Conservation (phyloP, 2,329 filamentous ascomycete species). For the Dissoconium aciculare region DNA sequence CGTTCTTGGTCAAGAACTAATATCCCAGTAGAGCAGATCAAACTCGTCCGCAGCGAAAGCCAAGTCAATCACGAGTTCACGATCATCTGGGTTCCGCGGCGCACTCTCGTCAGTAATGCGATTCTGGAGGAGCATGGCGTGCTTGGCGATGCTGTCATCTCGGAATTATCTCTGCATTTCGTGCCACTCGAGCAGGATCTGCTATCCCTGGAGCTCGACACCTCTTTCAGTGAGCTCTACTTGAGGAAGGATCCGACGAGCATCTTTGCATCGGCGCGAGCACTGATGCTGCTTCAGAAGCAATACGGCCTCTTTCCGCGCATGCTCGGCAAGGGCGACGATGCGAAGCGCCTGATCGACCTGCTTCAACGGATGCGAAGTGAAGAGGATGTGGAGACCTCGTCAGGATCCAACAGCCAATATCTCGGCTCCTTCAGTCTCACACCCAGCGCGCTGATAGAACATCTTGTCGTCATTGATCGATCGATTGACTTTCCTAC, state of each 20-base stretch:
- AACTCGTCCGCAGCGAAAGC: slow-evolving; percentile 72
- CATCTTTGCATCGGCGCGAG: slow-evolving; percentile 76
- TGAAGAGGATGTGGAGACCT: slow-evolving; percentile 52
- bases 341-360: slow-evolving; percentile 77
- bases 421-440: slow-evolving; percentile 46
- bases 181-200: slow-evolving; percentile 85
- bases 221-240: slow-evolving; percentile 76
- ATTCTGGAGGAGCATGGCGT: slow-evolving; percentile 87
- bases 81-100: slow-evolving; percentile 87
- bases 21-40: slow-evolving; percentile 86
- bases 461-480: slow-evolving; percentile 88
- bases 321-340: slow-evolving; percentile 89
- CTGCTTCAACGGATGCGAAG: slow-evolving; percentile 81
- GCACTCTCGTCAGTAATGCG: slow-evolving; percentile 80
- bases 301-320: slow-evolving; percentile 86
- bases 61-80: slow-evolving; percentile 90
- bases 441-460: slow-evolving; percentile 71
- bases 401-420: slow-evolving; percentile 27
- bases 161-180: slow-evolving; percentile 77
- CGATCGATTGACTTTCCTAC: slow-evolving; percentile 90
- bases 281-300: slow-evolving; percentile 86
- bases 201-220: slow-evolving; percentile 75
- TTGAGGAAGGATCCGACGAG: slow-evolving; percentile 80
- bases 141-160: slow-evolving; percentile 77
- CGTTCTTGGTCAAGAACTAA: too few species aligned